Percentiles rank a stretch among this genome's conserved stretches.
These are phyloP conservation scores for Ascocoryne sarcoides DNA, from an alignment of 2,329 filamentous ascomycete species.

Conservation along the genomic window DNA sequence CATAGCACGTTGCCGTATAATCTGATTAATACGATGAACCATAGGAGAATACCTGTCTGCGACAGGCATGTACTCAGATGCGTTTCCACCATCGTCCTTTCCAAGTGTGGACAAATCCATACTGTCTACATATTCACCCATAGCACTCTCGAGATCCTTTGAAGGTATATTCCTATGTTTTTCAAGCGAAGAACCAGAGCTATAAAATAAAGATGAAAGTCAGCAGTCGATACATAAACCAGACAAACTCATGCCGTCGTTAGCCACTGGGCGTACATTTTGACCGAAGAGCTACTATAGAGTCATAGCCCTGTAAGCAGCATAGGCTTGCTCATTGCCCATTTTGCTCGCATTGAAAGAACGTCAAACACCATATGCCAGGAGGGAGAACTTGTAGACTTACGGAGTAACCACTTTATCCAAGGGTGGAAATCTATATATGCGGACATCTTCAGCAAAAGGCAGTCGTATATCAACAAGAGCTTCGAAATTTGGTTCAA, in stretches of 20 bases:
- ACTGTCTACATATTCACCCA: conserved; percentile 84
- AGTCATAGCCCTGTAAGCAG: too few species aligned
- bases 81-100: conserved; percentile 61
- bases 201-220: background rate
- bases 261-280: too few species aligned
- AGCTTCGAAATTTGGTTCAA: conserved; percentile 74
- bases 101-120: conserved; percentile 77
- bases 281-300: too few species aligned
- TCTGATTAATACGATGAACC: conserved; percentile 82
- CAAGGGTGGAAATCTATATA: conserved; percentile 85
- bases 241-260: too few species aligned
- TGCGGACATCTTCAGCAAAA: conserved; percentile 84
- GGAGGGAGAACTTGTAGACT: too few species aligned
- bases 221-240: background rate
- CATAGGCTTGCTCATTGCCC: too few species aligned
- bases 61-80: conserved; percentile 62
- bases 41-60: conserved; percentile 79
- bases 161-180: conserved; percentile 78
- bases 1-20: conserved; percentile 73
- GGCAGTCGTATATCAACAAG: conserved; percentile 85
- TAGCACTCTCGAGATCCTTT: conserved; percentile 64
- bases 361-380: too few species aligned
- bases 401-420: conserved; percentile 76
- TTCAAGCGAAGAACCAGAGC: conserved; percentile 64
- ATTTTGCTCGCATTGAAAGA: too few species aligned